Conservation (phyloP, 345 rosid species). For the Kernera saxatilis region DNA sequence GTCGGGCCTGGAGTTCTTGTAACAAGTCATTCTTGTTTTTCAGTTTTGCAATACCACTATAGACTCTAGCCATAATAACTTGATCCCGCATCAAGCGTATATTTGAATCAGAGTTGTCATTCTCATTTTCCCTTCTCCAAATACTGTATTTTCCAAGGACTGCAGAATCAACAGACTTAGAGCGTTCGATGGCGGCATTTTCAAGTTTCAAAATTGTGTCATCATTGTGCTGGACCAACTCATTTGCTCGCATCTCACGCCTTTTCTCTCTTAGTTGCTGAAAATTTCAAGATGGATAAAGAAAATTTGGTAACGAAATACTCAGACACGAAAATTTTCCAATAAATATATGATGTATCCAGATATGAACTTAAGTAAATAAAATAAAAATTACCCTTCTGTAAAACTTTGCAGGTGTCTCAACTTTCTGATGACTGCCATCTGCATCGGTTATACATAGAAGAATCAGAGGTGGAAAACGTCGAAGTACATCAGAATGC, state of each 20-base stretch:
- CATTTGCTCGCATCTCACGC: conserved; percentile 73
- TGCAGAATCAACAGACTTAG: conserved; percentile 92
- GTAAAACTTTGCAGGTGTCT: conserved; percentile 59
- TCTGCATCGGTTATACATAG: conserved; percentile 36
- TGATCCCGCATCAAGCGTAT: conserved; percentile 92
- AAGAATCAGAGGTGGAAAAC: conserved; percentile 20
- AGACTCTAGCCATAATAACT: conserved; percentile 93
- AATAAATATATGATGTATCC: neutral
- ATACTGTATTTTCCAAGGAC: conserved; percentile 91
- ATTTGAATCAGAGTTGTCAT: conserved; percentile 79
- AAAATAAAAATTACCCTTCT: conserved; percentile 60
- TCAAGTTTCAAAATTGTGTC: conserved; percentile 76
- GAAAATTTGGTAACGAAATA: neutral
- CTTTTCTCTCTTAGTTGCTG: conserved; percentile 91
- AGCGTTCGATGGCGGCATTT: conserved; percentile 90
- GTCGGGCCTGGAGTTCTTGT: conserved; percentile 66
- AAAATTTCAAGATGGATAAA: conserved; percentile 10
- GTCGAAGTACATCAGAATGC: neutral
- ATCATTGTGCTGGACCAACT: conserved; percentile 61
- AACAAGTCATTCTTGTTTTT: conserved; percentile 63
- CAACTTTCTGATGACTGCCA: conserved; percentile 38
- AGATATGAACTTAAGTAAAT: neutral
- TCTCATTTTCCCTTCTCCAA: conserved; percentile 94
- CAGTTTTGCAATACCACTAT: conserved; percentile 68
- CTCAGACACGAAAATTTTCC: neutral